phyloP scores from a whole-genome alignment of 108 stramenopile species.

The Bacterosira constricta region DNA sequence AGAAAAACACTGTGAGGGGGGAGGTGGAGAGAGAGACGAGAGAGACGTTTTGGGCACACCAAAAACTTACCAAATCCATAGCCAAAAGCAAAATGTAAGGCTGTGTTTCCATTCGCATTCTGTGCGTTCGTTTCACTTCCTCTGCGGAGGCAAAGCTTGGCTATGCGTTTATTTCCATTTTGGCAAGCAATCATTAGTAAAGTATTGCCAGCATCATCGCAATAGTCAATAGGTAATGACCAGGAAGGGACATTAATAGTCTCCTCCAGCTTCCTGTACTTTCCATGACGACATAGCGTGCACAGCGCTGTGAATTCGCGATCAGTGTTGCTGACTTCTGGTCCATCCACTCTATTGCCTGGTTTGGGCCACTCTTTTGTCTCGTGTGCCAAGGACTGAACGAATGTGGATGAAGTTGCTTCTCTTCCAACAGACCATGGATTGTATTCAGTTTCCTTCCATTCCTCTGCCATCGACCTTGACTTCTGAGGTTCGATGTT shows the following conservation, averaged over 20 bases:
- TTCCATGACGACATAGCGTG: constrained; percentile 53
- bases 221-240: constrained; percentile 69
- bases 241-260: constrained; percentile 61
- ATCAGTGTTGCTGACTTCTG: constrained; percentile 43
- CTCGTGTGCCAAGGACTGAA: constrained; percentile 44
- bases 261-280: constrained; percentile 61
- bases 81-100: constrained; percentile 65
- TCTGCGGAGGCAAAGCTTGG: constrained; percentile 68
- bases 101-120: constrained; percentile 66
- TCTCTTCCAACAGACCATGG: constrained; percentile 73
- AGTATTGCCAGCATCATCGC: constrained; percentile 65
- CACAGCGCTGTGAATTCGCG: constrained; percentile 58
- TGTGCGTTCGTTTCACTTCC: constrained; percentile 70
- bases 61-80: constrained; percentile 60
- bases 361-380: constrained; percentile 19
- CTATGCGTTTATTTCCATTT: constrained; percentile 74
- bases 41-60: neutral
- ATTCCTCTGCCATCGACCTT: constrained; percentile 59
- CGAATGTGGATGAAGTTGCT: constrained; percentile 53
- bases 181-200: constrained; percentile 66
- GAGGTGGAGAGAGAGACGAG: too few relatives aligned
- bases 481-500: constrained; percentile 63
- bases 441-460: constrained; percentile 72
- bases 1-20: neutral
- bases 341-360: constrained; percentile 1